Evolutionary conservation across 2,329 filamentous ascomycete species (phyloP).

Genomic region (Calcarisporium arbuscula): DNA sequence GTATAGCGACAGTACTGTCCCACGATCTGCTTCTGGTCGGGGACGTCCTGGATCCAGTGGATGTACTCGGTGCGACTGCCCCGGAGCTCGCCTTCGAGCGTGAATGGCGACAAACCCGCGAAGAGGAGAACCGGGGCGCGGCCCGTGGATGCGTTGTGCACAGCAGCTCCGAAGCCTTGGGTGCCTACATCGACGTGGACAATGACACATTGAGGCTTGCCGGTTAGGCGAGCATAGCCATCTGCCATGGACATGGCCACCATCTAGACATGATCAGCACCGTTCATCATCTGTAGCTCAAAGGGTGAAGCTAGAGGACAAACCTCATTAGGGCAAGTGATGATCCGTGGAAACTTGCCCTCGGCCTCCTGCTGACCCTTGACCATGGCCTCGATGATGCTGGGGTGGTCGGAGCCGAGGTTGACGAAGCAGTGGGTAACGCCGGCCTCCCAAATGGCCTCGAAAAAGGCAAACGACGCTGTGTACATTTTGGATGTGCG

Average conservation of each 20-base stretch:
- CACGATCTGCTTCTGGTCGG: slow-evolving; percentile 74
- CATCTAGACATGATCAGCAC: slow-evolving; percentile 49
- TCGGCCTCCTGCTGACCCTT: slow-evolving; percentile 64
- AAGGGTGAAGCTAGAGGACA: slow-evolving; percentile 3
- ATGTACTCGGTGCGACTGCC: slow-evolving; percentile 79
- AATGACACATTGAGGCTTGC: slow-evolving; percentile 69
- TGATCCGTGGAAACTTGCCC: slow-evolving; percentile 62
- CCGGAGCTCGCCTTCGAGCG: slow-evolving; percentile 68
- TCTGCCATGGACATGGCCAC: slow-evolving; percentile 81
- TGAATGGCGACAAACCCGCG: slow-evolving; percentile 70
- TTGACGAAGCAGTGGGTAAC: slow-evolving; percentile 58
- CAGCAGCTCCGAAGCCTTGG: slow-evolving; percentile 68
- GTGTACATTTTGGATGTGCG: slow-evolving; percentile 63
- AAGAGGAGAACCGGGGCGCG: slow-evolving; percentile 72
- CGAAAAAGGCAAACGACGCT: slow-evolving; percentile 75
- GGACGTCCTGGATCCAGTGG: slow-evolving; percentile 81
- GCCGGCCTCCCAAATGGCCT: slow-evolving; percentile 68
- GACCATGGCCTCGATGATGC: slow-evolving; percentile 74
- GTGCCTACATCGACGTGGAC: slow-evolving; percentile 80
- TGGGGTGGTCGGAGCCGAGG: slow-evolving; percentile 66
- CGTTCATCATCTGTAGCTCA: neutral
- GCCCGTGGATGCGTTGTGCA: slow-evolving; percentile 73
- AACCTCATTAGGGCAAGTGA: slow-evolving; percentile 77
- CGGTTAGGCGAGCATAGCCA: slow-evolving; percentile 67
- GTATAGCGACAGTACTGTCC: slow-evolving; percentile 80